Evolutionary conservation across 805 yeast genomes (phyloP), one percentile per base, ranked within the genome.

Genomic region (Barnettozyma pratensis): DNA sequence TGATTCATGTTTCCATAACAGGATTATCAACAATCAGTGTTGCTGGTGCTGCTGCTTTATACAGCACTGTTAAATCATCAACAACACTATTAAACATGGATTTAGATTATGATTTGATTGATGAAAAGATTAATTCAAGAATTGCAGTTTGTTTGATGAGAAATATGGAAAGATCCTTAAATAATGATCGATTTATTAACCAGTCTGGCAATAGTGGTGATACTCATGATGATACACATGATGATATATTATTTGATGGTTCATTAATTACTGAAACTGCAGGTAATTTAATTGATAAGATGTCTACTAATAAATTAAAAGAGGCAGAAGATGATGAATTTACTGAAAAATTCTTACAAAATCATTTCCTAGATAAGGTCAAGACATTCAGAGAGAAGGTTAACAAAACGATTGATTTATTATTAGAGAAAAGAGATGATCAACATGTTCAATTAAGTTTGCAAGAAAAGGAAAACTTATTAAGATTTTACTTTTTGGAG

Each of bases 111-210:
- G 81, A 74, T 25, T 66, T 72, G 25, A 73, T 87, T 54, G 83
- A 91, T 10, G 78, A 76, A 46, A 71, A 75, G 44, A 74, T 84
- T 54, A 81, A 79, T 58, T 86, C 89, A 39, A 77, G 82, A 58
- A 77, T 90, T 50, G 94, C 95, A 1, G 74, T 87, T 40, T 82
- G 85, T 56, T 78, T 94, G 42, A 83, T 91, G 83, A 77, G 85
- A 57, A 91, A 91, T 64, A 83, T 90, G 84, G 89, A 85, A 56
- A 65, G 70, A 37, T 71, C 75, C n/a, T 66, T 83, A 47, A 67
- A 68, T 39, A 55, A 66, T 37, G 52, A 49, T 26, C 31, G 19
- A 37, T 44, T 27, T n/a, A 36, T 44, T 10, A 32, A 41, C 19
- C 60, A 59, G 32, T 19, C 19, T 19, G 65, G 62, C 30, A 48